phyloP scores from a whole-genome alignment of 768 basidiomycete genomes.

The Pilatotrama ljubarskyi region DNA sequence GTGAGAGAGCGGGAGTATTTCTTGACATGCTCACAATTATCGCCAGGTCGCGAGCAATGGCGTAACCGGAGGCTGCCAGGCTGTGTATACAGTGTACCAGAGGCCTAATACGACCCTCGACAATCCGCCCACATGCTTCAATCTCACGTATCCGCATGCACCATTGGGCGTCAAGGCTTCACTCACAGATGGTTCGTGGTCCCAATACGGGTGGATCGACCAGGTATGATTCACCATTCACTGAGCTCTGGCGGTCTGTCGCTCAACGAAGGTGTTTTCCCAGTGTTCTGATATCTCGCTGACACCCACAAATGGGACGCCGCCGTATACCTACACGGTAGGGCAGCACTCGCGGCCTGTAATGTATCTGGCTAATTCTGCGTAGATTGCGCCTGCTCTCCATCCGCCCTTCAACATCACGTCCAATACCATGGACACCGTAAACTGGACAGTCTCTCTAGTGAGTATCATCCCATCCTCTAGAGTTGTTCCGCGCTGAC shows the following conservation, averaged over 20 bases:
- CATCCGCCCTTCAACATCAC: constrained; percentile 64
- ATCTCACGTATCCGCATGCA: constrained; percentile 46
- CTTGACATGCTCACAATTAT: background rate
- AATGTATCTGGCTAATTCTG: background rate
- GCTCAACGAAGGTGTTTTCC: background rate
- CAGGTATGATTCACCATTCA: constrained; percentile 36
- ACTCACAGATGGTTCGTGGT: constrained; percentile 51
- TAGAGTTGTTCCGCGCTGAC: constrained; percentile 19
- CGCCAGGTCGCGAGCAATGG: constrained; percentile 57
- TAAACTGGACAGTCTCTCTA: constrained; percentile 60
- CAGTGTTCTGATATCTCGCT: constrained; percentile 62
- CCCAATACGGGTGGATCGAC: constrained; percentile 60
- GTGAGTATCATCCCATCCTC: constrained; percentile 19
- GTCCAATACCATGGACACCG: constrained; percentile 37
- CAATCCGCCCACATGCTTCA: constrained; percentile 46
- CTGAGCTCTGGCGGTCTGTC: background rate
- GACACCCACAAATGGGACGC: constrained; percentile 55
- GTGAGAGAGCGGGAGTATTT: constrained; percentile 2
- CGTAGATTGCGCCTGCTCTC: constrained; percentile 56
- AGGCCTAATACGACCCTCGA: constrained; percentile 32
- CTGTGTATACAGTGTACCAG: constrained; percentile 55
- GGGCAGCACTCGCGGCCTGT: constrained; percentile 17
- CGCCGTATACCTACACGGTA: constrained; percentile 60
- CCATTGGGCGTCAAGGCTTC: constrained; percentile 46
- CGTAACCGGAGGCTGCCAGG: constrained; percentile 62